Evolutionary conservation across 768 basidiomycete genomes (phyloP), one percentile per base, ranked within the genome.

Genomic region (Mycena floridula): DNA sequence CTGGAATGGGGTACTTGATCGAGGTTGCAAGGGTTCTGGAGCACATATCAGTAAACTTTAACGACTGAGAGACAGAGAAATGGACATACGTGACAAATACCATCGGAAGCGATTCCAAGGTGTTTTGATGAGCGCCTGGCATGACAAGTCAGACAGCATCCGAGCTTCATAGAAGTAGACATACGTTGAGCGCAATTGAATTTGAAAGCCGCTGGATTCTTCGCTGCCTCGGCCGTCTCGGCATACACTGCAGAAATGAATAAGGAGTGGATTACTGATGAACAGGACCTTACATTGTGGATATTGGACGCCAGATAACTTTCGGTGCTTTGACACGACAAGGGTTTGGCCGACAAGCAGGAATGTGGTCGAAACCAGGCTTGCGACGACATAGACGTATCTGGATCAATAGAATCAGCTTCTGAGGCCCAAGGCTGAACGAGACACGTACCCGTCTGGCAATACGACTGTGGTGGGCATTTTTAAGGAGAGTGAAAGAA

Each of bases 21-120:
- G 68, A 67, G 15, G 65, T 54, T 11, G 77, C 53, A 18, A 69
- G 25, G 2, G 75, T 74, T 16, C 69, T 75, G 23, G 11, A 45
- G 8, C 22, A 35, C 22, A 23, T 42, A 11, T 1, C 43, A 45
- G 32, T 46, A 49, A 12, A 18, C 25, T 16, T 43, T 49, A 22
- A 47, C 35, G 26, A 44, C 50, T 41, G 23, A 13, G 21, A 37
- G 22, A 20, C 18, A 3, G 5, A 18, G 25, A 44, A 6, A 12
- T 20, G 11, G 7, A 42, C 59, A 50, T 32, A 59, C 59, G 52
- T 55, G 9, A 59, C 11, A 6, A 45, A 37, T 11, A 59, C 18
- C 28, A 54, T 35, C n/a, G 62, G 61, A 5, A 36, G 36, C 37
- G 18, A 20, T 35, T 62, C 60, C 12, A 62, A n/a, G 0, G 60